Percentiles rank a stretch among this genome's conserved stretches.
Evolutionary conservation across 2,329 filamentous ascomycete genomes (phyloP).

Genomic region (Ambrosiella beaveri): DNA sequence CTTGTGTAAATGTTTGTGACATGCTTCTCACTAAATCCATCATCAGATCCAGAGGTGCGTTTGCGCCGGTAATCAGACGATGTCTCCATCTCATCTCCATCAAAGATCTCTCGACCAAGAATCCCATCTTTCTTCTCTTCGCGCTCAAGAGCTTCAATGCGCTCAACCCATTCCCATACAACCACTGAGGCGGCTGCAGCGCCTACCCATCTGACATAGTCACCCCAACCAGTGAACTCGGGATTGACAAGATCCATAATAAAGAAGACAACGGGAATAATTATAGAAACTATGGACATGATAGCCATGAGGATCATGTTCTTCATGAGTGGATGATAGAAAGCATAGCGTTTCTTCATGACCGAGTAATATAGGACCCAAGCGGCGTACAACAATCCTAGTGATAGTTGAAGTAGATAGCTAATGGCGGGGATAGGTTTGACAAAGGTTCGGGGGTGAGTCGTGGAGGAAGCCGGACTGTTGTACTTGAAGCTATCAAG

Average conservation of each 20-base stretch:
- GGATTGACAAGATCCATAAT: conserved; percentile 77
- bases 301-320: conserved; percentile 70
- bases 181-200: conserved; percentile 89
- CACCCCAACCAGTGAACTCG: conserved; percentile 78
- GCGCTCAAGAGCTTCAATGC: conserved; percentile 79
- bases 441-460: conserved; percentile 56
- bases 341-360: conserved; percentile 83
- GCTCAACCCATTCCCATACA: conserved; percentile 95
- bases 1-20: background rate
- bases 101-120: conserved; percentile 75
- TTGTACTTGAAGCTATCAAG: conserved; percentile 67
- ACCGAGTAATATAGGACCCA: conserved; percentile 89
- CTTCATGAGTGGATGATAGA: conserved; percentile 78
- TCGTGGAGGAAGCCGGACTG: conserved; percentile 29
- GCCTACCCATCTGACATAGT: conserved; percentile 93
- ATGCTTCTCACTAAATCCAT: conserved; percentile 11
- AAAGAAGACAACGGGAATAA: conserved; percentile 85
- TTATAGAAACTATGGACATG: conserved; percentile 62
- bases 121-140: conserved; percentile 92
- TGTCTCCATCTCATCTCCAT: conserved; percentile 78
- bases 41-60: conserved; percentile 3
- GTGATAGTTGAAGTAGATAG: conserved; percentile 75
- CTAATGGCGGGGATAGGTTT: conserved; percentile 82
- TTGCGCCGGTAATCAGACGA: conserved; percentile 25
- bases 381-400: conserved; percentile 75